Evolutionary conservation across 2,329 filamentous ascomycete species (phyloP), one percentile per base, ranked within the genome.

Genomic region (Venturia effusa): DNA sequence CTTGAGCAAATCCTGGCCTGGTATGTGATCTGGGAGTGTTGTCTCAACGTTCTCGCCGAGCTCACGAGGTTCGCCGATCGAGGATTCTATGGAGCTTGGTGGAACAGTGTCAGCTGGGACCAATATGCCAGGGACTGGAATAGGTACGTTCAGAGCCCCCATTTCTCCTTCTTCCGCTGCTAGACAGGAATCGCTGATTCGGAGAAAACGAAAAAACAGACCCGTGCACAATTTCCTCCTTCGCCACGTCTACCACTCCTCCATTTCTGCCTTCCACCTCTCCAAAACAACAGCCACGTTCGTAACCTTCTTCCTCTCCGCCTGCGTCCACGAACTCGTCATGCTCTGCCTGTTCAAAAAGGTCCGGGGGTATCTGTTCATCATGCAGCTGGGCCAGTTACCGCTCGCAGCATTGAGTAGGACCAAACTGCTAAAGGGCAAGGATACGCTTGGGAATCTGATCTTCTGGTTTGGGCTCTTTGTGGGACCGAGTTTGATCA

Each of bases 281-380:
- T 84, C 85, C 68, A 87, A 87, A 71, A 81, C 84, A 67, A 84
- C 84, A 4, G 89, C 89, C 1, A 91, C 88, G 0, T 82, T 91
- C 62, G 85, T 90, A 55, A 92, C 88, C 0, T 92, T 92, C 71
- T 80, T 90, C 67, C 76, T 92, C 22, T 87, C 83, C 8, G 87
- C 88, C 0, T 81, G 86, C 67, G 80, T 89, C 24, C 88, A 92
- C 70, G 89, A 92, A 73, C 76, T 92, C 57, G 82, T 91, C 70
- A 92, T 92, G 89, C 88, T 87, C 78, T 89, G 88, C 68, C 79
- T 92, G 40, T 92, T 92, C 73, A 88, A 87, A 73, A 91, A 90
- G 74, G 79, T 92, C 11, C 78, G 88, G 45, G 88, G 88, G 0
- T 92, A 92, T 69, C 74, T 92, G 57, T 81, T 92, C 27, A 76